These are phyloP conservation scores for Rossbeevera mucosa DNA, from an alignment of 768 basidiomycete genomes.

Conservation along the genomic window DNA sequence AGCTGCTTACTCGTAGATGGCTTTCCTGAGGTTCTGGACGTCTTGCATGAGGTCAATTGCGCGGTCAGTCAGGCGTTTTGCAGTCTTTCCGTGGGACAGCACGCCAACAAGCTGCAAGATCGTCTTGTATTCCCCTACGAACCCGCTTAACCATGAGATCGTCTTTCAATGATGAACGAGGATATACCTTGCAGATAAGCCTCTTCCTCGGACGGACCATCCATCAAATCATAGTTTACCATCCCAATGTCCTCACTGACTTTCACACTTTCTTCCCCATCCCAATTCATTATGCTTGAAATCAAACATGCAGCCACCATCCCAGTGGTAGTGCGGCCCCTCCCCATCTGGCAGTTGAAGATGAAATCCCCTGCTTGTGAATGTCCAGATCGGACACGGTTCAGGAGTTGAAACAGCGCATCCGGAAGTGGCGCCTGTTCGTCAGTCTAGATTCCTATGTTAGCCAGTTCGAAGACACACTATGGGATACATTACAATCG, in stretches of 20 bases:
- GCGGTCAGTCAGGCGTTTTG: constrained; percentile 84
- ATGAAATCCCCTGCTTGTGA: constrained; percentile 69
- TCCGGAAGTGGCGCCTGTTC: constrained; percentile 94
- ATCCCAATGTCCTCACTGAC: constrained; percentile 34
- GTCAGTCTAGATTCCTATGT: constrained; percentile 65
- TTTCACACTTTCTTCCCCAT: constrained; percentile 38
- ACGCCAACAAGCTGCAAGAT: constrained; percentile 93
- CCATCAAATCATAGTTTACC: constrained; percentile 62
- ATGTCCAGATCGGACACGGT: constrained; percentile 59
- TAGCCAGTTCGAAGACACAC: background rate
- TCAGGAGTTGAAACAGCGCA: constrained; percentile 74
- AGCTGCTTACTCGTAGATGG: constrained; percentile 81
- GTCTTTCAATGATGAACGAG: background rate
- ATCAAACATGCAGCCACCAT: constrained; percentile 91
- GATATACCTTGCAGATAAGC: constrained; percentile 76
- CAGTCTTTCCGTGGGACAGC: constrained; percentile 85
- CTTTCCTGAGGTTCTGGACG: constrained; percentile 93
- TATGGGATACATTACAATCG: constrained; percentile 58
- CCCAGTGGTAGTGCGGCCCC: constrained; percentile 89
- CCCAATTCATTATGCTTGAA: constrained; percentile 65
- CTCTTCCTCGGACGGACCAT: constrained; percentile 83
- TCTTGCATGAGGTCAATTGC: constrained; percentile 93
- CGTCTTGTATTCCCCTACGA: constrained; percentile 92
- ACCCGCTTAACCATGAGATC: background rate
- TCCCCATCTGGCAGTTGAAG: constrained; percentile 98